Evolutionary conservation across 345 rosid species (phyloP).

Genomic region (Eucalyptus cloeziana): DNA sequence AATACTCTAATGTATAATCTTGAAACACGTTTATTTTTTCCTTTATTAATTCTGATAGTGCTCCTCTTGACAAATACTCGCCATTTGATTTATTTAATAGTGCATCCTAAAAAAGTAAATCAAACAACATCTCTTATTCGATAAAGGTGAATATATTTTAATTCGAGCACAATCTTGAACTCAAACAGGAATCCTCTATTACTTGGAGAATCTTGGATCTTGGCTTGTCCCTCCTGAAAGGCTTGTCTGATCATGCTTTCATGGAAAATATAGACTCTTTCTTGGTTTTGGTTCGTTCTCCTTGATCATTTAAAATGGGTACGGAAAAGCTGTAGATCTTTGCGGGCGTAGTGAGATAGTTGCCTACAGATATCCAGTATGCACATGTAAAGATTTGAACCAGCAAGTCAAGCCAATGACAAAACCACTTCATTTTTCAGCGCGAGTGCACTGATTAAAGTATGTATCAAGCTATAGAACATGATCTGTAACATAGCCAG

Average conservation of each 20-base stretch:
- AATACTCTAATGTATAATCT: not conserved
- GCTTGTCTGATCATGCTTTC: not conserved
- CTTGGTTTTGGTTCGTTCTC: not conserved
- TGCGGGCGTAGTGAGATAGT: not conserved
- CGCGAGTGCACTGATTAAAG: not conserved
- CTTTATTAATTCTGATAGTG: accelerated
- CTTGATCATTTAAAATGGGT: not conserved
- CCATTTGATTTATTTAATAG: not conserved
- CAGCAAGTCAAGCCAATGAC: not conserved
- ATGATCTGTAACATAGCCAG: not conserved
- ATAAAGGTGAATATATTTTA: not conserved
- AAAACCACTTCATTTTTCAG: not conserved
- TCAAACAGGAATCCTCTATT: not conserved
- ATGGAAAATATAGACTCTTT: not conserved
- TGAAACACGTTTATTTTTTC: accelerated
- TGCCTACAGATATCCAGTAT: not conserved
- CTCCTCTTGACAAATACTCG: not conserved
- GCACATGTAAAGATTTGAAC: not conserved
- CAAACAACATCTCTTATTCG: not conserved
- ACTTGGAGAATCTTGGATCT: not conserved
- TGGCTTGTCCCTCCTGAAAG: not conserved
- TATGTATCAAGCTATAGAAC: not conserved
- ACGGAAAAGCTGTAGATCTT: not conserved
- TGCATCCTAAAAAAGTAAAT: not conserved
- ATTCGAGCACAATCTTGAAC: not conserved